Base-by-base conservation (phyloP, 345 rosid species). In the Hibiscus mutabilis region DNA sequence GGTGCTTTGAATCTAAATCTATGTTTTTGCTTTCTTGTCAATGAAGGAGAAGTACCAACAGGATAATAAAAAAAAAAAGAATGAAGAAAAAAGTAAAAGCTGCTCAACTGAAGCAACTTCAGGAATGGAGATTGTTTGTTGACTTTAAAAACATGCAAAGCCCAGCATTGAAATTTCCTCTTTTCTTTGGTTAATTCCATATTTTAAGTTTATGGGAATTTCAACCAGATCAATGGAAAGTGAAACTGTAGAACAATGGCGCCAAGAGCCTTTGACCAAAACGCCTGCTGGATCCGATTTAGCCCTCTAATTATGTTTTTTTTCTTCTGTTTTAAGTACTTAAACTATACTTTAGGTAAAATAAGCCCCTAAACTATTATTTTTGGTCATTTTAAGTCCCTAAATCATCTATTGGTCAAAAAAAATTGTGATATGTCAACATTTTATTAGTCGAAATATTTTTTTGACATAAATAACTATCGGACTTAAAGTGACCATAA, bases 51-150 rank as follows among this genome's bases (percentile, higher is more conserved):
- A 75, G 37, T 78, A 74, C 3, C 80, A 19, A 6, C 0, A 22
- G 21, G 58, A 53, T 22, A 21, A 21, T 55, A 18, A 21, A 22
- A 55, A 18, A 21, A 22, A 55, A 55, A n/a, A n/a, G 19, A n/a
- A 7, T 21, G 27, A 24, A 68, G n/a, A 24, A 53, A 53, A 51
- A 33, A 37, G 25, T 19, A 69, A 40, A 66, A 73, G 59, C 78
- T 77, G 57, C 55, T n/a, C 47, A 27, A 46, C 66, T 56, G 73
- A 77, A 70, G 69, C 73, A 75, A 80, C 25, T 56, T 21, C 59
- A 46, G 6, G 55, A 44, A 66, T 37, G 25, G 49, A 62, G 7
- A 62, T 37, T 35, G 18, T 44, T n/a, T 21, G 19, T 64, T 65
- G 69, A 53, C 25, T 19, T 53, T 53, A 47, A 47, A 47, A 47